Evolutionary conservation across 345 rosid species (phyloP), one percentile per base, ranked within the genome.

Genomic region (Turnera subulata): DNA sequence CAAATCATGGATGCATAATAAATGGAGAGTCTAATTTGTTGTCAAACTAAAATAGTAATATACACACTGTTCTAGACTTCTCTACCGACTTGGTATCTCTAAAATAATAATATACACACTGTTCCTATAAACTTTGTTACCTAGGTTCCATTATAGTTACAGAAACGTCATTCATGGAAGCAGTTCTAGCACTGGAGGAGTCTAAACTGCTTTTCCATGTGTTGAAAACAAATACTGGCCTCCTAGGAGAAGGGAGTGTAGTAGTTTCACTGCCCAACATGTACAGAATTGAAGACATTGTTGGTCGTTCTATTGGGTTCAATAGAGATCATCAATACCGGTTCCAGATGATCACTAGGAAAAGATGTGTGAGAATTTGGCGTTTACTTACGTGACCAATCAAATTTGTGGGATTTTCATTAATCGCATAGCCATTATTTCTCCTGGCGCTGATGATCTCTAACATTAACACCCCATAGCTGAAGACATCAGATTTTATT

Each of bases 381-480:
- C 5, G 10, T 47, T 21, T 2, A 29, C 72, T 46, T 54, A 60
- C 72, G 7, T 38, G 60, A 9, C 66, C 61, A 0, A 60, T 67
- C 50, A 67, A 42, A 25, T 24, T 67, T 20, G 12, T 11, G 10
- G 35, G 11, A 18, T 18, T 11, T 22, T 25, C 56, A 12, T 54
- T 50, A 32, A 38, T 5, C 12, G 0, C 25, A 17, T 23, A 38
- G 0, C 17, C 22, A n/a, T 33, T 60, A 61, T 11, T 37, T 17
- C 22, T 67, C 55, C 8, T 60, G 13, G 65, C 72, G 19, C 65
- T 60, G n/a, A 55, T 32, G n/a, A 59, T 61, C 56, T 67, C 66
- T 13, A 67, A 17, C 2, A 56, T 2, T 61, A 68, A 40, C 24
- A 68, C 63, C 2, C 73, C 73, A n/a, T 61, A 68, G 25, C 73